Conservation (phyloP, 1,139 yeast species). For the Hyphopichia pseudoburtonii region DNA sequence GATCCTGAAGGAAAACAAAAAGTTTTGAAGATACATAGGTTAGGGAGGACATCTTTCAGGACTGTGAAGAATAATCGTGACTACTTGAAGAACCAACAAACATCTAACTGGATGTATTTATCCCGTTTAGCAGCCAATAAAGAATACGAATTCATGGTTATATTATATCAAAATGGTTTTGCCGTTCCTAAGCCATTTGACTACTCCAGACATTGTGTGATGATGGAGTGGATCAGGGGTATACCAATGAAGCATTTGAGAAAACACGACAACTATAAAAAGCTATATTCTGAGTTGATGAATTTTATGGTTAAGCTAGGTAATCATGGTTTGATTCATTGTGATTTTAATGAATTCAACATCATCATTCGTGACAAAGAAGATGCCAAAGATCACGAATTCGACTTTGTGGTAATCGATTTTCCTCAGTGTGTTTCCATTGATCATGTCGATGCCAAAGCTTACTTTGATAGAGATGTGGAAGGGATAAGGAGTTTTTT, state of each 20-base stretch:
- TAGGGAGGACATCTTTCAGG: constrained; percentile 90
- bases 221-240: constrained; percentile 91
- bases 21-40: constrained; percentile 85
- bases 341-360: constrained; percentile 96
- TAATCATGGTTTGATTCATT: constrained; percentile 87
- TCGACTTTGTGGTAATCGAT: constrained; percentile 85
- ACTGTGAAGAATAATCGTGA: constrained; percentile 94
- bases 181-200: constrained; percentile 88
- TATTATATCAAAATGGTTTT: constrained; percentile 73
- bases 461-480: constrained; percentile 88
- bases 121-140: constrained; percentile 89
- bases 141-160: constrained; percentile 85
- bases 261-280: constrained; percentile 64
- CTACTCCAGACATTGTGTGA: constrained; percentile 84
- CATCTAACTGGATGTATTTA: constrained; percentile 87
- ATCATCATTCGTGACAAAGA: constrained; percentile 75
- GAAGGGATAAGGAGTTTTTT: constrained; percentile 85
- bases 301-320: constrained; percentile 79
- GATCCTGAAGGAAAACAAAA: constrained; percentile 63
- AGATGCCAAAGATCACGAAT: constrained; percentile 50
- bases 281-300: constrained; percentile 84
- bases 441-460: constrained; percentile 84
- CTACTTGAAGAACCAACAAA: constrained; percentile 68
- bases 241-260: constrained; percentile 83
- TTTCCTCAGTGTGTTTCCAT: constrained; percentile 97